Evolutionary conservation across 768 basidiomycete genomes (phyloP).

Genomic region (Tricholoma sp.): DNA sequence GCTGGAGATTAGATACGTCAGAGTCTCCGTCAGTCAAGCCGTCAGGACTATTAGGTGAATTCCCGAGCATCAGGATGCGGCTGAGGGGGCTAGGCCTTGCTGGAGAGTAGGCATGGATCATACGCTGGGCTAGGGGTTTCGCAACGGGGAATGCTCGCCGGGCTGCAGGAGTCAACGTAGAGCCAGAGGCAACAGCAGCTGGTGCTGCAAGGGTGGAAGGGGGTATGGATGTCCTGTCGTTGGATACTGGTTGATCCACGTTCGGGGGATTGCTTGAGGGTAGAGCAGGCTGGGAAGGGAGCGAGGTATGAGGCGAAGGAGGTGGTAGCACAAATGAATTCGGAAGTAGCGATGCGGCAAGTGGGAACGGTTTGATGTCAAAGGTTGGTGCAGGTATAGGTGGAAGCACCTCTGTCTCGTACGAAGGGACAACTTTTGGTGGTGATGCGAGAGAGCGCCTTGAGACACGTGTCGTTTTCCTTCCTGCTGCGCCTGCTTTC

Average conservation of each 20-base stretch:
- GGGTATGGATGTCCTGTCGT: constrained; percentile 7
- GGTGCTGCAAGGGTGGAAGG: constrained; percentile 13
- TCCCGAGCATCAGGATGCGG: constrained; percentile 66
- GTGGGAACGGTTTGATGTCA: constrained; percentile 31
- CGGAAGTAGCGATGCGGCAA: constrained; percentile 50
- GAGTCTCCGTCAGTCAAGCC: constrained; percentile 8
- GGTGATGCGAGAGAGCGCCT: constrained; percentile 39
- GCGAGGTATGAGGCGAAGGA: constrained; percentile 64
- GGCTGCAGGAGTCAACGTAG: constrained; percentile 28
- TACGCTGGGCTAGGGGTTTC: constrained; percentile 62
- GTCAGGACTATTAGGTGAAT: constrained; percentile 46
- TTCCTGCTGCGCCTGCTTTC: constrained; percentile 34
- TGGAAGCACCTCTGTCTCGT: constrained; percentile 38
- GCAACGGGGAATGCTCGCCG: constrained; percentile 61
- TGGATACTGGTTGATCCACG: constrained; percentile 9
- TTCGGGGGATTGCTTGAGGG: constrained; percentile 20
- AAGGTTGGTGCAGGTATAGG: constrained; percentile 28
- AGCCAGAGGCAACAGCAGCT: constrained; percentile 7
- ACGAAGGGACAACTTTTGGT: constrained; percentile 29
- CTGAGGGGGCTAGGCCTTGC: constrained; percentile 77
- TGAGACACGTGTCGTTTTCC: constrained; percentile 43
- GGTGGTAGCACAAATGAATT: constrained; percentile 76
- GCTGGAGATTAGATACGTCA: constrained; percentile 21
- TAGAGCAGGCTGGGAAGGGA: constrained; percentile 47
- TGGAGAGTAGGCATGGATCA: constrained; percentile 81